Percentiles rank a stretch among this genome's conserved stretches.
Conservation (phyloP, 345 rosid genomes). For the Syzygium grande region DNA sequence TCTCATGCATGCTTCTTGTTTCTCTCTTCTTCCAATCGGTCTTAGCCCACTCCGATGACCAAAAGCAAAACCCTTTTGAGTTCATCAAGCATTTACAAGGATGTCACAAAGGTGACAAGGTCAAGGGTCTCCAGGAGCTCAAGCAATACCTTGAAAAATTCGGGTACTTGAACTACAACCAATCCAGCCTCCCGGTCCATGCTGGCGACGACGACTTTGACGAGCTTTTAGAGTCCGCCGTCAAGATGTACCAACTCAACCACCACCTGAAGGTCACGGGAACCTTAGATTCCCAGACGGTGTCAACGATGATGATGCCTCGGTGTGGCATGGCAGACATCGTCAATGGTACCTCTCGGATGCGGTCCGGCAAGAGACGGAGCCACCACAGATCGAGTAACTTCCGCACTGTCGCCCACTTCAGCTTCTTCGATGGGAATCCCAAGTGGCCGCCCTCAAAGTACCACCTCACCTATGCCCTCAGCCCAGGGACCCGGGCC, state of each 20-base stretch:
- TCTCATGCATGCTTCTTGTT: neutral
- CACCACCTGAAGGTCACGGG: constrained; percentile 15
- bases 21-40: neutral
- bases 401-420: constrained; percentile 12
- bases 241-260: constrained; percentile 21
- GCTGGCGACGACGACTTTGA: constrained; percentile 13
- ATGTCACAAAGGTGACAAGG: constrained; percentile 21
- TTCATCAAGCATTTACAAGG: constrained; percentile 23
- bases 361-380: constrained; percentile 4
- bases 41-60: neutral
- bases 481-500: neutral
- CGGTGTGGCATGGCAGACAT: constrained; percentile 29
- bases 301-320: constrained; percentile 10
- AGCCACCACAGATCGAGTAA: neutral
- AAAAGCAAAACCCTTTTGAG: constrained; percentile 6
- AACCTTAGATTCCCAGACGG: constrained; percentile 7
- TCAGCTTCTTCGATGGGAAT: neutral
- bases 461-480: constrained; percentile 14
- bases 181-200: neutral
- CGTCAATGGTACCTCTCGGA: constrained; percentile 13
- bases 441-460: constrained; percentile 19
- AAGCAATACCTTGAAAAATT: constrained; percentile 19
- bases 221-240: constrained; percentile 13
- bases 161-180: constrained; percentile 19
- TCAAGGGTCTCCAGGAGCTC: constrained; percentile 15